Evolutionary conservation across 2,329 filamentous ascomycete genomes (phyloP).

Genomic region (Pseudocercospora fijiensis): DNA sequence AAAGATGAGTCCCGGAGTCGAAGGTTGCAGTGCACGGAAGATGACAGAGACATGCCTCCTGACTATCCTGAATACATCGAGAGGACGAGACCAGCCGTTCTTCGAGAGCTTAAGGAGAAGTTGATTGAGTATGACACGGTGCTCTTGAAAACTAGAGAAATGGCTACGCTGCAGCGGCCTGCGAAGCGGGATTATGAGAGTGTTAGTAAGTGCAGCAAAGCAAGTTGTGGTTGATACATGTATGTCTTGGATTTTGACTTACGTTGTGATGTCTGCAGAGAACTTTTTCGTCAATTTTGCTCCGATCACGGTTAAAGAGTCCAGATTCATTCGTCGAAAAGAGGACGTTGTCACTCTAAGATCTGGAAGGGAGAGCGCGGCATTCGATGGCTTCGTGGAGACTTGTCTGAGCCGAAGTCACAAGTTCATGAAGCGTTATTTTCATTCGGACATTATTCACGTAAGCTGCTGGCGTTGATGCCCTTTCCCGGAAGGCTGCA

Average conservation of each 20-base stretch:
- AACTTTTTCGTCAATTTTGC: constrained; percentile 40
- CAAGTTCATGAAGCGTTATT: constrained; percentile 31
- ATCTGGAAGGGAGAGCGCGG: constrained; percentile 44
- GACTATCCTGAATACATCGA: constrained; percentile 11
- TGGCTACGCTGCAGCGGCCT: constrained; percentile 43
- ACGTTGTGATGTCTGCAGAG: too few relatives aligned
- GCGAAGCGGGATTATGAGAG: constrained; percentile 43
- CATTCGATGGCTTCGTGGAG: constrained; percentile 44
- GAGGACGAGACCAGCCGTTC: not conserved
- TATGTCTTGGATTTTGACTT: too few relatives aligned
- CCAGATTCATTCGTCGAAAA: constrained; percentile 41
- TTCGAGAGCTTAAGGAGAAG: constrained; percentile 9
- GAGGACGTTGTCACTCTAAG: constrained; percentile 45
- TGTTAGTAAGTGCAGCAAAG: too few relatives aligned
- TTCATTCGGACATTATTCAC: constrained; percentile 32
- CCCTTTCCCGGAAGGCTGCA: too few relatives aligned
- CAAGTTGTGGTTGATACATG: too few relatives aligned
- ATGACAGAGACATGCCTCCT: constrained; percentile 22
- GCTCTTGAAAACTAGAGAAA: constrained; percentile 41
- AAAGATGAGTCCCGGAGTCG: constrained; percentile 3
- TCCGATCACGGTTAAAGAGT: constrained; percentile 39
- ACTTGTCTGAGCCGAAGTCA: constrained; percentile 9
- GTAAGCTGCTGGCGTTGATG: constrained; percentile 25
- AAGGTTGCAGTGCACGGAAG: constrained; percentile 14
- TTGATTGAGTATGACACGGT: constrained; percentile 36